Evolutionary conservation across 345 rosid species (phyloP).

Genomic region (Dipteronia dyeriana): DNA sequence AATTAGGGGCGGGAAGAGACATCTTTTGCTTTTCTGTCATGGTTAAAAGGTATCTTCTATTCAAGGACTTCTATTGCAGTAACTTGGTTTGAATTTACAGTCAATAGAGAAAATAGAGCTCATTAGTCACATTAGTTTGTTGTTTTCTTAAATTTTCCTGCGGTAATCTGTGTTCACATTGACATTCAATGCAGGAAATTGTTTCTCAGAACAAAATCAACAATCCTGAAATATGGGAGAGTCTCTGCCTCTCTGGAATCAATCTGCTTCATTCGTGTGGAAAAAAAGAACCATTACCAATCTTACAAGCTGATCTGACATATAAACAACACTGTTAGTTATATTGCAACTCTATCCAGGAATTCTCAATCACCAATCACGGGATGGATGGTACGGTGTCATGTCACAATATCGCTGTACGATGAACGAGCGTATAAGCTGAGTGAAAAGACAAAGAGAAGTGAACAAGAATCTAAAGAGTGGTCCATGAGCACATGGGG

Average conservation of each 20-base stretch:
- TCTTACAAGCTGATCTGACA: not conserved
- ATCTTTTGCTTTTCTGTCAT: not conserved
- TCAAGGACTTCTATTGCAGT: not conserved
- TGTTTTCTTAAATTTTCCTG: not conserved
- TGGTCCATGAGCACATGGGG: conserved; percentile 34
- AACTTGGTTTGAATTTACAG: not conserved
- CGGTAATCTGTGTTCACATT: not conserved
- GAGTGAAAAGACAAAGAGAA: not conserved
- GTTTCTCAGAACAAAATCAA: not conserved
- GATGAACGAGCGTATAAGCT: not conserved
- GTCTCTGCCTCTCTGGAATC: no score
- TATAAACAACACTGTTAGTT: not conserved
- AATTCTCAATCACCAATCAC: not conserved
- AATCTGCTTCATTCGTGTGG: not conserved
- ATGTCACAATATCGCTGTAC: no score
- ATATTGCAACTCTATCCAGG: not conserved
- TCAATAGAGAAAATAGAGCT: no score
- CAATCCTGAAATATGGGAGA: not conserved
- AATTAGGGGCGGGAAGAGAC: not conserved
- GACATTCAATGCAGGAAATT: not conserved
- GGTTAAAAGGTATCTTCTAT: not conserved
- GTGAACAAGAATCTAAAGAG: conserved; percentile 4
- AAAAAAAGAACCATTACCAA: no score
- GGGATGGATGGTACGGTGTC: not conserved
- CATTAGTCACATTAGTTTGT: not conserved